A percentile compares a stretch with the other conserved stretches of the same genome.
phyloP scores from a whole-genome alignment of 164 flowering plant genomes.

The Echeveria elegans region DNA sequence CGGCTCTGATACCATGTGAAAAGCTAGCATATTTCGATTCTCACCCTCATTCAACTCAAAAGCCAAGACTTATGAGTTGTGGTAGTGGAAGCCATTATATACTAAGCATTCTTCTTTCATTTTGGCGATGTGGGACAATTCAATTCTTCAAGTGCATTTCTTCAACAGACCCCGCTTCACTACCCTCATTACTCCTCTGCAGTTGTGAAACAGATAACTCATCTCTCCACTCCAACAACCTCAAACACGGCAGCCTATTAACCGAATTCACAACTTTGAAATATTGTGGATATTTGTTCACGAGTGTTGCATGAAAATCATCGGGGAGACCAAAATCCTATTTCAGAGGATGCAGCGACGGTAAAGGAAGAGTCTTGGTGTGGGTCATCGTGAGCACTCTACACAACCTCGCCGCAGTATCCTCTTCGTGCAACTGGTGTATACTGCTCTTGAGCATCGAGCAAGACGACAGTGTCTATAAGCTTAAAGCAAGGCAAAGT shows the following conservation, averaged over 20 bases:
- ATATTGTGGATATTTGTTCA: constrained; percentile 54
- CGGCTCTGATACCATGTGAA: no score
- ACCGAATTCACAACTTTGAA: no score
- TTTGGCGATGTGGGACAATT: no score
- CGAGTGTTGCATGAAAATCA: constrained; percentile 37
- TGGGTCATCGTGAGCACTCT: constrained; percentile 63
- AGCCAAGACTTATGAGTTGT: no score
- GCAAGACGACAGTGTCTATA: constrained; percentile 33
- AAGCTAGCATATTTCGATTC: no score
- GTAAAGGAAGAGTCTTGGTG: constrained; percentile 36
- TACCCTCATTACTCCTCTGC: constrained; percentile 51
- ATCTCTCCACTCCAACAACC: constrained; percentile 49
- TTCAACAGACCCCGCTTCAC: no score
- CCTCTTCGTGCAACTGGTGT: constrained; percentile 26
- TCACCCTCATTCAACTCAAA: no score
- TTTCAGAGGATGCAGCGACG: constrained; percentile 47
- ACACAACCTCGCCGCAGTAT: constrained; percentile 49
- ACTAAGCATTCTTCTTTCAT: no score
- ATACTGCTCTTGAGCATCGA: constrained; percentile 47
- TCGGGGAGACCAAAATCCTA: constrained; percentile 89
- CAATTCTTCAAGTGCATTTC: no score
- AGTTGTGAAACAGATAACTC: constrained; percentile 63
- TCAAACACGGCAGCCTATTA: constrained; percentile 46
- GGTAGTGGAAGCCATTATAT: no score
- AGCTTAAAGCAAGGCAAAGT: constrained; percentile 15